Conservation (phyloP, 208 protist species). For the Wallacemonas sp. region DNA sequence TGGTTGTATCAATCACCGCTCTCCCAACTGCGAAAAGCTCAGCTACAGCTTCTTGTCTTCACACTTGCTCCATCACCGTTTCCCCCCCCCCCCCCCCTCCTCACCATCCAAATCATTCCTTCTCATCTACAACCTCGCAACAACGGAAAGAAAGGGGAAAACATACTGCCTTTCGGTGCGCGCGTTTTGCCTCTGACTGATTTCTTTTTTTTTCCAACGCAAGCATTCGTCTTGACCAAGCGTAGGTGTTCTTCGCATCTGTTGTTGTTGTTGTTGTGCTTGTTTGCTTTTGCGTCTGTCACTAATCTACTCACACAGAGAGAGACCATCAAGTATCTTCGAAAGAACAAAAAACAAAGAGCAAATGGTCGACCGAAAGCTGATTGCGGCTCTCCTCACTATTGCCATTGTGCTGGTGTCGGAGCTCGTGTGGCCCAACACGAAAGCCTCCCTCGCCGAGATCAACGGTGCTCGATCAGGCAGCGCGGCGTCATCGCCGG, state of each 20-base stretch:
- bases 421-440: slow-evolving; percentile 1
- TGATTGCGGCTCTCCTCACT: slow-evolving; percentile 2
- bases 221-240: neutral
- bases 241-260: neutral
- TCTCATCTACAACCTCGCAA: too few relatives aligned
- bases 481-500: neutral
- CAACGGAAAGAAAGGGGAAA: too few relatives aligned
- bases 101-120: too few relatives aligned
- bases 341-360: neutral
- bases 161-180: too few relatives aligned
- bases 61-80: too few relatives aligned
- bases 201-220: too few relatives aligned
- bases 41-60: too few relatives aligned
- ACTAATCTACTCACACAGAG: neutral
- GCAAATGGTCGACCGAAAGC: slow-evolving; percentile 10
- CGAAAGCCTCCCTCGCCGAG: neutral
- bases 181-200: too few relatives aligned
- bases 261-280: slow-evolving; percentile 15
- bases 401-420: neutral
- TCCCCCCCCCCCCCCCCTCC: too few relatives aligned
- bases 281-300: neutral
- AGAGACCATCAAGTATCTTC: neutral
- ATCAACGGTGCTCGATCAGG: neutral
- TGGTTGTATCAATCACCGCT: too few relatives aligned
- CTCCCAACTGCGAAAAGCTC: too few relatives aligned